Evolutionary conservation across 2,329 filamentous ascomycete species (phyloP), one percentile per base, ranked within the genome.

Genomic region (Apiospora koreana): DNA sequence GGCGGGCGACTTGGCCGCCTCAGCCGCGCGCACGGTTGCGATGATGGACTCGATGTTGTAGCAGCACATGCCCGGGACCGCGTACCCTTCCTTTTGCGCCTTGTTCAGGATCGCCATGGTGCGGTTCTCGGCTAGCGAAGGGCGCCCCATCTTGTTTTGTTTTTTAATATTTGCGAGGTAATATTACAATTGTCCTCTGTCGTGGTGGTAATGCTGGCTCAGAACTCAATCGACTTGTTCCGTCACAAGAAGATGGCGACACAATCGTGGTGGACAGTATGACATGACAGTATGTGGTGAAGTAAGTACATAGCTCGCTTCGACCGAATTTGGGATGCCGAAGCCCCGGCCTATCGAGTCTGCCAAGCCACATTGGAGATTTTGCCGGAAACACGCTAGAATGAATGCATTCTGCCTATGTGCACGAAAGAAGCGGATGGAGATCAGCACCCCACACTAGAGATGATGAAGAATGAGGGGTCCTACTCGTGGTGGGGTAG

Each of bases 21-120:
- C 91, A 71, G 92, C 92, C 10, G 92, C 92, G 74, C 87, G 86
- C 65, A 93, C 89, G 3, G 89, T 90, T 1, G 90, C 91, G 35
- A 93, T 84, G 76, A 93, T 91, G 69, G 89, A 89, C 81, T 93
- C 91, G 72, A 92, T 84, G 78, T 93, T 91, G 84, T 92, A 92
- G 78, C 82, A 82, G 84, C 88, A 90, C 83, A 89, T 89, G 73
- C 85, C 87, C 2, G 88, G 85, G 38, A 91, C 86, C 62, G 86
- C 88, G 74, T 91, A 91, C 46, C 86, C 84, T 74, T 86, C 86
- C 54, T 81, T 79, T 62, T 84, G 82, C 62, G 89, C 89, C 62
- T 85, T 85, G 75, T 88, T 83, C 73, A 91, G 84, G 74, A 91
- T 89, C 76, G 82, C 78, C 79, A 88, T 82, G 71, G 86, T 84